Evolutionary conservation across 2,329 filamentous ascomycete species (phyloP).

Genomic region (Sclerotinia borealis): DNA sequence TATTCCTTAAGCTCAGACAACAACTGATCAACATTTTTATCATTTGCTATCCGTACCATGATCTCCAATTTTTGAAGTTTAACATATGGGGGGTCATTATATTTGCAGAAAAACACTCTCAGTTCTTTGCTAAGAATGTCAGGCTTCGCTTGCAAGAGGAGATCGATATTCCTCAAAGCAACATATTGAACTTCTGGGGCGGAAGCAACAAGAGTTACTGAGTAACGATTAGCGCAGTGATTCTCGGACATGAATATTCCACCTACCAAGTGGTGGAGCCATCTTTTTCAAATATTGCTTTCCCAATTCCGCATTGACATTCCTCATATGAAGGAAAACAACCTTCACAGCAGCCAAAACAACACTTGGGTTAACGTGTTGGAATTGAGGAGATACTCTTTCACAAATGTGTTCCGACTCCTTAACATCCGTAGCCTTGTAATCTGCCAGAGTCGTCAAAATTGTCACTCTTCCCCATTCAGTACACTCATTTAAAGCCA

Average conservation of each 20-base stretch:
- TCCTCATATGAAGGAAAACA: slow-evolving; percentile 93
- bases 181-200: slow-evolving; percentile 98
- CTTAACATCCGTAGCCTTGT: slow-evolving; percentile 80
- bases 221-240: slow-evolving; percentile 16
- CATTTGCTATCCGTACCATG: slow-evolving; percentile 98
- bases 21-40: slow-evolving; percentile 91
- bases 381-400: slow-evolving; percentile 90
- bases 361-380: slow-evolving; percentile 96
- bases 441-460: slow-evolving; percentile 81
- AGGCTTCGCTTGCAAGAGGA: slow-evolving; percentile 90
- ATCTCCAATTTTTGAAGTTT: slow-evolving; percentile 98
- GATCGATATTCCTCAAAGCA: slow-evolving; percentile 89
- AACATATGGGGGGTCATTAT: slow-evolving; percentile 96
- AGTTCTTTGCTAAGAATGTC: slow-evolving; percentile 97
- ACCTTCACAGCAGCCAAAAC: slow-evolving; percentile 96
- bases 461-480: slow-evolving; percentile 98
- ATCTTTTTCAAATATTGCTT: slow-evolving; percentile 95
- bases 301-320: slow-evolving; percentile 69
- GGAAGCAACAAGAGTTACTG: slow-evolving; percentile 91
- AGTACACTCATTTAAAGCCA: slow-evolving; percentile 96
- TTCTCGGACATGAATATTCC: neutral
- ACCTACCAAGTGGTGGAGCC: slow-evolving; percentile 82
- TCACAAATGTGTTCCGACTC: slow-evolving; percentile 98
- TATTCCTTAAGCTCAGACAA: slow-evolving; percentile 95
- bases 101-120: slow-evolving; percentile 99